Evolutionary conservation across 1,284 basidiomycete species (phyloP).

Genomic region (Papiliotrema fonsecae): DNA sequence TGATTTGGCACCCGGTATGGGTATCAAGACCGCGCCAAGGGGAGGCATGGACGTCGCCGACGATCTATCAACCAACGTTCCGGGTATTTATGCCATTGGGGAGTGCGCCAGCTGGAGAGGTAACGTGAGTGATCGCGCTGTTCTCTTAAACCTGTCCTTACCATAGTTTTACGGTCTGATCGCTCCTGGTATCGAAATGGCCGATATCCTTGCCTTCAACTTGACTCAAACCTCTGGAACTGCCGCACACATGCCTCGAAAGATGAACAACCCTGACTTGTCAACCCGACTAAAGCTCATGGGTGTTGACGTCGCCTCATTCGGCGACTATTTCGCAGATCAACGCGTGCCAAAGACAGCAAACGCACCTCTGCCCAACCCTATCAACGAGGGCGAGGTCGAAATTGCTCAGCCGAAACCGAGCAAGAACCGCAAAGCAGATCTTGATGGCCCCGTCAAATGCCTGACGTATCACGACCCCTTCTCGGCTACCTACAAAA

Average conservation of each 20-base stretch:
- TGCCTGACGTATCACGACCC: slow-evolving; percentile 66
- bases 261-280: slow-evolving; percentile 60
- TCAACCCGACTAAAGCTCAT: slow-evolving; percentile 66
- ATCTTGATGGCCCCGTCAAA: slow-evolving; percentile 54
- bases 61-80: slow-evolving; percentile 56
- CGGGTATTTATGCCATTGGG: slow-evolving; percentile 66
- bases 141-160: slow-evolving; percentile 13
- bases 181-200: slow-evolving; percentile 58
- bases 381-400: slow-evolving; percentile 12
- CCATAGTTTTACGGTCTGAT: slow-evolving; percentile 36
- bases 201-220: slow-evolving; percentile 69
- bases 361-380: neutral
- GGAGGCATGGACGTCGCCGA: slow-evolving; percentile 63
- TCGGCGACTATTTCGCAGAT: slow-evolving; percentile 69
- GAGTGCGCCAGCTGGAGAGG: slow-evolving; percentile 68
- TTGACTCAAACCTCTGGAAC: slow-evolving; percentile 51
- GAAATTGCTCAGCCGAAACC: slow-evolving; percentile 11
- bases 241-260: slow-evolving; percentile 52
- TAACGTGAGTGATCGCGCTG: slow-evolving; percentile 44
- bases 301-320: slow-evolving; percentile 61
- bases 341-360: slow-evolving; percentile 1
- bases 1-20: slow-evolving; percentile 57
- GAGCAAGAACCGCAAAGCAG: slow-evolving; percentile 4
- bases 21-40: slow-evolving; percentile 52
- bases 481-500: slow-evolving; percentile 66